A percentile compares a stretch with the other conserved stretches of the same genome.
Evolutionary conservation across 2,329 filamentous ascomycete species (phyloP).

Genomic region (Rasamsonia emersonii): DNA sequence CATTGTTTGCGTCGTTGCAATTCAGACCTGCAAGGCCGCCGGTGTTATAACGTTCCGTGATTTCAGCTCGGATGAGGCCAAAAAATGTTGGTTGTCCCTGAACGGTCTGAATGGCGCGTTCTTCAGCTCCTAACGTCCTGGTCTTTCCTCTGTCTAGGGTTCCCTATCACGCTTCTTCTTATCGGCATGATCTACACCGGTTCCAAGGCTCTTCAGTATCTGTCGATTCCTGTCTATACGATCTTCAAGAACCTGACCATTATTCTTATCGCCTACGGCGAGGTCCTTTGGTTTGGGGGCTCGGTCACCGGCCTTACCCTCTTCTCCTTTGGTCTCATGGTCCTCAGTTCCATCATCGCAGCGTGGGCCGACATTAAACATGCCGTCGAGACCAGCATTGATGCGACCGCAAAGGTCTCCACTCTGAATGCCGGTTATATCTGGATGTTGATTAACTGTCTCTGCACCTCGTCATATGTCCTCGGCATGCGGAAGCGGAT

Average conservation of each 20-base stretch:
- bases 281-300: constrained; percentile 96
- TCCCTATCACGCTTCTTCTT: constrained; percentile 87
- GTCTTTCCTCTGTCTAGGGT: constrained; percentile 52
- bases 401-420: constrained; percentile 67
- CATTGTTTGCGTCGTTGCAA: constrained; percentile 77
- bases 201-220: constrained; percentile 89
- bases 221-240: constrained; percentile 96
- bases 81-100: constrained; percentile 61
- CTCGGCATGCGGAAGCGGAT: constrained; percentile 96
- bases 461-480: constrained; percentile 85
- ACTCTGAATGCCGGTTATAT: constrained; percentile 91
- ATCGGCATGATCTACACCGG: constrained; percentile 99
- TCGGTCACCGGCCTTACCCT: constrained; percentile 79
- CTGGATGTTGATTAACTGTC: constrained; percentile 96
- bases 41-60: constrained; percentile 74
- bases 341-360: constrained; percentile 85
- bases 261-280: constrained; percentile 95
- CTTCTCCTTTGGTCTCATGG: constrained; percentile 94
- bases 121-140: constrained; percentile 1
- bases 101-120: constrained; percentile 1
- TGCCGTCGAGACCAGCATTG: constrained; percentile 59
- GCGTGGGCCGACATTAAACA: constrained; percentile 96
- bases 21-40: constrained; percentile 69
- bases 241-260: constrained; percentile 99
- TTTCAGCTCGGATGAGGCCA: constrained; percentile 84